A percentile compares a stretch with the other conserved stretches of the same genome.
These are phyloP conservation scores for Xylaria intraflava DNA, from an alignment of 495 filamentous ascomycete species.

Conservation along the genomic window DNA sequence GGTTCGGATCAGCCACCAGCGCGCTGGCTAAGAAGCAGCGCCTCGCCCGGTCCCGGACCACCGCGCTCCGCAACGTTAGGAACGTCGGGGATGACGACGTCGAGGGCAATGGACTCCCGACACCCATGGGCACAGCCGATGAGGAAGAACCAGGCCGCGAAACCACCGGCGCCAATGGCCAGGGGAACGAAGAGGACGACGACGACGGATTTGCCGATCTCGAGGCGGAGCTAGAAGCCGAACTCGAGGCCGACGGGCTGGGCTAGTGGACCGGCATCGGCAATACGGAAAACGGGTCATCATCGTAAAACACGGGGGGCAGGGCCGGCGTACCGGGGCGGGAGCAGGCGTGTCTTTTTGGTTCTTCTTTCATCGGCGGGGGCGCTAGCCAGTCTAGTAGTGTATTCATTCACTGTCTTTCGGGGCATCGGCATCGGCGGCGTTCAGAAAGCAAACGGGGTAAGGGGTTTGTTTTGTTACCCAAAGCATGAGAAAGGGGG, in stretches of 20 bases:
- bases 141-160: slow-evolving; percentile 35
- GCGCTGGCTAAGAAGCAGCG: slow-evolving; percentile 39
- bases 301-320: background rate
- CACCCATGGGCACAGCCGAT: slow-evolving; percentile 44
- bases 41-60: slow-evolving; percentile 41
- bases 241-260: slow-evolving; percentile 39
- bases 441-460: slow-evolving; percentile 2
- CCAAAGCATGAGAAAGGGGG: background rate
- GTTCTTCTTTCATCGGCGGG: no score
- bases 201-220: slow-evolving; percentile 56
- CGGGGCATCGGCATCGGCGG: background rate
- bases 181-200: slow-evolving; percentile 25
- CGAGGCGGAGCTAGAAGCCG: slow-evolving; percentile 45
- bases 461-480: no score
- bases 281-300: background rate
- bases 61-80: slow-evolving; percentile 41
- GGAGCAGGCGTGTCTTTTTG: no score
- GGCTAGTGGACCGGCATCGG: slow-evolving; percentile 16
- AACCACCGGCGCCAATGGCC: slow-evolving; percentile 10
- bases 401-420: no score
- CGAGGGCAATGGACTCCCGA: slow-evolving; percentile 40
- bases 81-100: slow-evolving; percentile 33
- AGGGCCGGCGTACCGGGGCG: background rate
- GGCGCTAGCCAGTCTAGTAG: no score
- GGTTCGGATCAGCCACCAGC: slow-evolving; percentile 22